Conservation (phyloP, 768 basidiomycete species). For the Xerocomellus intermedius region DNA sequence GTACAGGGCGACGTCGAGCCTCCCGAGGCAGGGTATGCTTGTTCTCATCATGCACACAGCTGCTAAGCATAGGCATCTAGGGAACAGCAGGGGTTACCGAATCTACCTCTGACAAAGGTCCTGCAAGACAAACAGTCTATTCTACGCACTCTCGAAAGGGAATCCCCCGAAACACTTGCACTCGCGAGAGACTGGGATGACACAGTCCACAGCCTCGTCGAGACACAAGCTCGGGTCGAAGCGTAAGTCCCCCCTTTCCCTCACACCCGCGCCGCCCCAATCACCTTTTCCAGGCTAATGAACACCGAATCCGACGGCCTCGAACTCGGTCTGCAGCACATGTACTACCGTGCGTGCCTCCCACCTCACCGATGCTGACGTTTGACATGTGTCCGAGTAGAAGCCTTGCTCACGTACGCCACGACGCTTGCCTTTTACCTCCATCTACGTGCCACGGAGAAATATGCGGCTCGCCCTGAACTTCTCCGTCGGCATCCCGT, state of each 20-base stretch:
- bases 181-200: slow-evolving; percentile 85
- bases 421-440: slow-evolving; percentile 92
- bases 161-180: slow-evolving; percentile 74
- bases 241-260: slow-evolving; percentile 41
- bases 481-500: slow-evolving; percentile 70
- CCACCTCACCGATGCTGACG: neutral
- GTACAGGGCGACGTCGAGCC: slow-evolving; percentile 36
- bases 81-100: slow-evolving; percentile 6
- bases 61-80: slow-evolving; percentile 17
- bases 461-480: slow-evolving; percentile 60
- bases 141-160: slow-evolving; percentile 69
- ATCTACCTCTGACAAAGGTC: slow-evolving; percentile 20
- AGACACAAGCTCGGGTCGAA: slow-evolving; percentile 51
- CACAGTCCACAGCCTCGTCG: slow-evolving; percentile 51
- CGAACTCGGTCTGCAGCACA: slow-evolving; percentile 68
- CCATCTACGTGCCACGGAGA: slow-evolving; percentile 70
- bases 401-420: slow-evolving; percentile 86
- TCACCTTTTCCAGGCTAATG: slow-evolving; percentile 43
- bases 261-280: neutral
- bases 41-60: neutral
- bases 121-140: slow-evolving; percentile 59
- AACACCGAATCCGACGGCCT: slow-evolving; percentile 49
- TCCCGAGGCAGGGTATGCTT: slow-evolving; percentile 30
- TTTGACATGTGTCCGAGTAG: slow-evolving; percentile 39
- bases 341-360: slow-evolving; percentile 81